Base-by-base conservation (phyloP, 2,329 filamentous ascomycete genomes). In the Dactylellina parvicollis region DNA sequence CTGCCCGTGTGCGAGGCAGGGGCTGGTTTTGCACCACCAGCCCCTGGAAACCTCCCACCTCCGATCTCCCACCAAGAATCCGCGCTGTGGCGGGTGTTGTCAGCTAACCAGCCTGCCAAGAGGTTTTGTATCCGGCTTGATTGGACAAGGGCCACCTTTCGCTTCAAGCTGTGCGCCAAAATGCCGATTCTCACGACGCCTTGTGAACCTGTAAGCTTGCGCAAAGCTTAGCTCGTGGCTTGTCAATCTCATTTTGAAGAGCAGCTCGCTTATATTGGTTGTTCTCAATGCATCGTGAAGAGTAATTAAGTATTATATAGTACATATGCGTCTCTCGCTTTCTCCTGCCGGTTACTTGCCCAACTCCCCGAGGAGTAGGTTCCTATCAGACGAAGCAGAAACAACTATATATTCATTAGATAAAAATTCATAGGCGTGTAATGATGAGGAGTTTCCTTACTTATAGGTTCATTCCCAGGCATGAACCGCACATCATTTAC, bases 401-500 rank as follows among this genome's bases (percentile, higher is more conserved):
- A 96, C 86, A 80, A 96, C 92, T 96, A 76, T 24, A 14, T 36
- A 10, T 12, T n/a, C 20, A 36, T 52, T 22, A 64, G 74, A 59
- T 44, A 50, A n/a, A 14, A 24, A 14, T 44, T 34, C 32, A 12
- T 1, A 44, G 20, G 20, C 20, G 12, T 18, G 4, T 26, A 22
- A 38, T 4, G 18, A 8, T 16, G 16, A 28, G 36, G 16, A 9
- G n/a, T 18, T 34, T 38, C 88, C 92, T 88, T 86, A 96, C 93
- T 86, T 74, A 97, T 90, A 18, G 92, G 92, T 77, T 97, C 92
- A 73, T 90, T 87, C 38, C 87, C 86, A 3, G 94, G 92, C 52
- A 92, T 90, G 79, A 99, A 96, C 77, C 96, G 90, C 61, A 94
- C 94, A 80, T 94, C 92, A 80, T 98, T 99, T 56, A 98, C 95